Evolutionary conservation across 306 rosid species (phyloP), one percentile per base, ranked within the genome.

Genomic region (Potentilla sterilis): DNA sequence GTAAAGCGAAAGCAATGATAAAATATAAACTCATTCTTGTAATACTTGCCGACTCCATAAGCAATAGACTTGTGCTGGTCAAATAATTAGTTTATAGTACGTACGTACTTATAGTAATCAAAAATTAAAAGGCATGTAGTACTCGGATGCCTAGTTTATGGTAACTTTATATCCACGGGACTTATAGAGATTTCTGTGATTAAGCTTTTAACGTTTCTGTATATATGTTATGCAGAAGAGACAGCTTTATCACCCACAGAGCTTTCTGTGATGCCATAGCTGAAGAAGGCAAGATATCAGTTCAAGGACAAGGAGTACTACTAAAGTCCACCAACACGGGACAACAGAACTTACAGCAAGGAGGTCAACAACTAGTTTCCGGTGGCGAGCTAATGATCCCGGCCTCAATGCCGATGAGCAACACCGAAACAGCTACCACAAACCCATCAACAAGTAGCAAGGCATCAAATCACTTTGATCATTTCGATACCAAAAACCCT

Each of bases 211-310:
- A 62, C 43, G 67, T 34, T 35, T 63, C 43, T 63, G 21, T 15
- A 34, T 16, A 9, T 68, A 24, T 47, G 34, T 21, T 46, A n/a
- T 68, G 82, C 93, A 93, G 98, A 79, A 87, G 98, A 83, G 97
- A 93, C 34, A 91, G 98, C 68, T 91, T 91, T 78, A 91, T 91
- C n/a, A 91, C 98, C 6, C 98, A 93, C 73, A 87, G 97, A 89
- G 98, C 97, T 5, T 93, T 91, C 73, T 93, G 98, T 16, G 98
- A 91, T 66, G 96, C 97, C 70, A 83, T 91, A 44, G 76, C 96
- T 14, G 93, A 89, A 75, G 96, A 93, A 77, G 89, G 81, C 83
- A 84, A 83, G 89, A 88, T 86, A 87, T 59, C 59, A 67, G 79
- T n/a, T 43, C 88, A 72, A 83, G 83, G 70, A 35, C 72, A 54